Evolutionary conservation across 1,284 basidiomycete genomes (phyloP), one percentile per base, ranked within the genome.

Genomic region (Ustilago loliicola): DNA sequence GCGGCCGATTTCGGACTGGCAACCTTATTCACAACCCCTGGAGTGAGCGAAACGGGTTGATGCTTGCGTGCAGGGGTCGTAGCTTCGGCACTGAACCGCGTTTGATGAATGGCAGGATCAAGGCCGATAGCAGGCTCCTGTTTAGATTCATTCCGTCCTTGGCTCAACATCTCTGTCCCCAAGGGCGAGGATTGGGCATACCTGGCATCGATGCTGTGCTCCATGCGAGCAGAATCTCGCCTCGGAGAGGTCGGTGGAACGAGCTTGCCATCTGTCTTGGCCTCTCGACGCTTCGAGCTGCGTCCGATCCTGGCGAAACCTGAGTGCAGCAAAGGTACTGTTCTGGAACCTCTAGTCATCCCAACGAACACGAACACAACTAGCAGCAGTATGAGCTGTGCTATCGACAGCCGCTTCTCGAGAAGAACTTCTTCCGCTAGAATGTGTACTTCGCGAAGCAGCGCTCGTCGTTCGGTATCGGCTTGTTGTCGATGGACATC

Each of bases 351-450:
- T 8, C 94, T 90, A 2, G 94, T 96, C 59, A 95, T 88, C 8
- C 91, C 91, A 86, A 95, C 91, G 85, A 95, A 94, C 11, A 95
- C 88, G 29, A 95, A 89, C 1, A 96, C 91, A 0, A 91, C 89
- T 2, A 95, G 88, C 1, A 95, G 88, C 9, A 94, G 89, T 81
- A 92, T 90, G 0, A 96, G 88, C 81, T 96, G 94, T 0, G 92
- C 92, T 40, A 95, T 91, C 2, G 93, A 91, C 0, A 95, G 89
- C 2, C 93, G 90, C 82, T 94, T 94, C 86, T 96, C 94, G 42
- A 94, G 88, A 0, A 91, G 88, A 45, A 96, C 91, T 89, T 95
- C 94, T 58, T 92, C 91, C 0, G 92, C 89, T 10, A 96, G 89
- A 74, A 90, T 88, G 65, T 92, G 91, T 2, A 96, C 90, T 53